A percentile compares a stretch with the other conserved stretches of the same genome.
Evolutionary conservation across 2,329 filamentous ascomycete genomes (phyloP).

Genomic region (Hypomyces rosellus): DNA sequence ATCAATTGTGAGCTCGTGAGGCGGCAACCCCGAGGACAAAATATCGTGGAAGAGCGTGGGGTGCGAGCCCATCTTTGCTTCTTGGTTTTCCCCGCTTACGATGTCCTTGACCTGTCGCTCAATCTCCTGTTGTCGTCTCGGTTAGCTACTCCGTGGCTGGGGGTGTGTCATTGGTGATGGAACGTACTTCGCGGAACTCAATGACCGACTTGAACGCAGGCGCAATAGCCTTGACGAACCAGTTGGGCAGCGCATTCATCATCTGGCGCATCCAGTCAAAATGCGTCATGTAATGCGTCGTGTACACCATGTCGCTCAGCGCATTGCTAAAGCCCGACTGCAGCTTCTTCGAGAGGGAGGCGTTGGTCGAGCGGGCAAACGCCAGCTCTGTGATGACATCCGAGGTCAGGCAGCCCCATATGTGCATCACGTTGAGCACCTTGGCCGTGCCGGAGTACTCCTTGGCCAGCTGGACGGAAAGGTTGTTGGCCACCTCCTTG

Average conservation of each 20-base stretch:
- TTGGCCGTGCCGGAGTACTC: background rate
- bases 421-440: background rate
- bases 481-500: background rate
- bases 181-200: background rate
- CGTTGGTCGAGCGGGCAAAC: background rate
- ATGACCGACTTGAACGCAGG: no score
- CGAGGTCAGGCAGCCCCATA: background rate
- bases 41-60: slow-evolving; percentile 25
- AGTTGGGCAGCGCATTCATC: no score
- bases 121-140: background rate
- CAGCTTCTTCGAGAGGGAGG: background rate
- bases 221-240: no score
- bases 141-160: background rate
- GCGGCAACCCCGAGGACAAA: slow-evolving; percentile 22
- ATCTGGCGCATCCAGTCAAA: no score
- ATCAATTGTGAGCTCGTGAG: slow-evolving; percentile 24
- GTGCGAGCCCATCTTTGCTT: background rate
- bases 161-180: no score
- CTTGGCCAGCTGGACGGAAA: background rate
- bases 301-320: no score
- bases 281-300: no score
- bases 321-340: no score
- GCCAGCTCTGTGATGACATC: background rate
- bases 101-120: background rate
- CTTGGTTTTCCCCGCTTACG: background rate